Base-by-base conservation (phyloP, 176 grass and related monocot genomes). In the Triticum urartu region DNA sequence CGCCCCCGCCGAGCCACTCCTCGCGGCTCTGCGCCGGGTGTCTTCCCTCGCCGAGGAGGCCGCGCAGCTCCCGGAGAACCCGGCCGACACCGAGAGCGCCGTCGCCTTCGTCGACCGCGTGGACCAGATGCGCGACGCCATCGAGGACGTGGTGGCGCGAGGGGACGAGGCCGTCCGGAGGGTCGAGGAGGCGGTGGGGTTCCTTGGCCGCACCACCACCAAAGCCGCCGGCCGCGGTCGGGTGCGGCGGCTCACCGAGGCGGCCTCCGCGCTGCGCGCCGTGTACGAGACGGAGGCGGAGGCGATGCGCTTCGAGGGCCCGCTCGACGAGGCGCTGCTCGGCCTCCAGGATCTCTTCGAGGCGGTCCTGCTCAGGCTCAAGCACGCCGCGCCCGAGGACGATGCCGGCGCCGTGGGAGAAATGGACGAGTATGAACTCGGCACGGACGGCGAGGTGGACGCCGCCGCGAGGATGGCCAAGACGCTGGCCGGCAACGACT, bases 401-500 rank as follows among this genome's bases (percentile, higher is more conserved):
- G 70, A 68, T 25, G 81, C 4, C 62, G 14, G 1, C 35, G 70
- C 35, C 30, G 70, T 47, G 3, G 78, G 14, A 21, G 67, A 11
- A 39, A 15, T 40, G 5, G 84, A 20, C 1, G 38, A 3, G 11
- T 79, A 89, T 65, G 85, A 70, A 9, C 82, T 90, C 21, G 90
- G 89, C 38, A 90, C 74, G 20, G 79, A 89, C 22, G 81, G 79
- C 7, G 82, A 92, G 79, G 74, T 94, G 17, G 84, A 92, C 15
- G 87, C 81, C 48, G 85, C 80, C 1, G 67, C 89, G 8, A 81
- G 85, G 42, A 94, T 92, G 47, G 85, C 92, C 6, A 84, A 47
- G 54, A 92, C 90, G 48, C 92, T 94, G 22, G 87, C 90, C 52
- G 84, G 64, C 25, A 94, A 94, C 85, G 85, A 94, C 64, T 94